Evolutionary conservation across 2,329 filamentous ascomycete species (phyloP), one percentile per base, ranked within the genome.

Genomic region (Penicillium sp.): DNA sequence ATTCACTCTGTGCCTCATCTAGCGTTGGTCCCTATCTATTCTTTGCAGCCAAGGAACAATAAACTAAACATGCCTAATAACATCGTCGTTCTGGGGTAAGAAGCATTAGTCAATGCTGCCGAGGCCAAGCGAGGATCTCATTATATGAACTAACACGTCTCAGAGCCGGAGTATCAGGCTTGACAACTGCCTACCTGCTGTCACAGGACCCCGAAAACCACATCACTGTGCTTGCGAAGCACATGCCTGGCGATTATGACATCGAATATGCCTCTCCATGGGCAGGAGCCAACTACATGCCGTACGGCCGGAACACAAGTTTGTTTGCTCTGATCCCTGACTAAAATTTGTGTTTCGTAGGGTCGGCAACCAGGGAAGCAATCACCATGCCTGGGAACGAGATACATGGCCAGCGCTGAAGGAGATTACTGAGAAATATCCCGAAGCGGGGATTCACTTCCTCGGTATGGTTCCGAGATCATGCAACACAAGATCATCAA

Each of bases 241-340:
- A 96, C 73, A 95, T 96, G 89, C 93, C 93, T 0, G 93, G 93
- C 37, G 93, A 97, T 78, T 95, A 94, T 75, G 90, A 94, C 65
- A 89, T 93, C 66, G 89, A 96, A 80, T 97, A 96, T 74, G 88
- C 91, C 0, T 96, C 91, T 6, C 92, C 91, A 0, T 96, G 91
- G 89, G 92, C 92, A 3, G 92, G 92, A 14, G 92, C 91, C 61
- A 94, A 95, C 70, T 88, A 87, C 69, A 74, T 89, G 60, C 91
- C 89, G 87, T 90, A 69, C 61, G 87, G 80, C 33, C 11, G 19
- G 19, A 7, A 31, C 19, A n/a, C 27, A 35, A 7, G 6, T 6
- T 16, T 13, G 50, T 47, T 35, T 40, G 4, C 10, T n/a, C 18
- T 18, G 16, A 27, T 4, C n/a, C 16, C 19, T 18, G 11, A 37